Evolutionary conservation across 2,329 filamentous ascomycete species (phyloP).

Genomic region (Verticillium longisporum): DNA sequence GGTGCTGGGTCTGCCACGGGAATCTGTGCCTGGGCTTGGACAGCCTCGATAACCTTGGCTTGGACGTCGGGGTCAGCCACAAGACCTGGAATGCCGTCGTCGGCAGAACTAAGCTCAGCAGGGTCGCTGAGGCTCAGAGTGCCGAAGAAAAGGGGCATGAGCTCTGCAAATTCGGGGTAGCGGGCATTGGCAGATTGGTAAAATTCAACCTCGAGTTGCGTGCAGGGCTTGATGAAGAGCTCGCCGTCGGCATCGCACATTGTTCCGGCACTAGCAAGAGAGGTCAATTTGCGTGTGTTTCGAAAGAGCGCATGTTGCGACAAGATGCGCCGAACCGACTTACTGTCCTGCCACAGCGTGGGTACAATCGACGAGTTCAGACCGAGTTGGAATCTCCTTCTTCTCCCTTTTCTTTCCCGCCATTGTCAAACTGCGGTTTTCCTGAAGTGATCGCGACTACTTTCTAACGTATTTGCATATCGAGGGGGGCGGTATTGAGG

Average conservation of each 20-base stretch:
- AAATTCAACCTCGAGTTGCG: constrained; percentile 76
- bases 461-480: neutral
- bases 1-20: neutral
- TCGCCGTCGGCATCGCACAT: constrained; percentile 76
- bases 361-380: constrained; percentile 62
- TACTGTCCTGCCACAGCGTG: constrained; percentile 81
- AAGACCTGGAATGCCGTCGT: constrained; percentile 38
- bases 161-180: constrained; percentile 67
- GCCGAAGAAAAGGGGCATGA: constrained; percentile 84
- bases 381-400: constrained; percentile 42
- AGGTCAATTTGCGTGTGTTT: neutral
- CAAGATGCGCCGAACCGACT: constrained; percentile 29
- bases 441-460: neutral
- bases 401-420: neutral
- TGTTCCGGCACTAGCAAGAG: constrained; percentile 68
- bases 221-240: constrained; percentile 93
- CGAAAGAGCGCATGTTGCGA: neutral
- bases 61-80: constrained; percentile 30
- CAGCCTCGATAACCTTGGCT: constrained; percentile 24
- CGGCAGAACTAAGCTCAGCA: constrained; percentile 36
- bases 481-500: neutral
- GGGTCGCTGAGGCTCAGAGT: constrained; percentile 62
- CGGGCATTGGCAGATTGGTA: constrained; percentile 65
- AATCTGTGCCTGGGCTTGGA: constrained; percentile 18
- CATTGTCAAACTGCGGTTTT: neutral